phyloP scores from a whole-genome alignment of 306 rosid genomes.

The Prunus mira region DNA sequence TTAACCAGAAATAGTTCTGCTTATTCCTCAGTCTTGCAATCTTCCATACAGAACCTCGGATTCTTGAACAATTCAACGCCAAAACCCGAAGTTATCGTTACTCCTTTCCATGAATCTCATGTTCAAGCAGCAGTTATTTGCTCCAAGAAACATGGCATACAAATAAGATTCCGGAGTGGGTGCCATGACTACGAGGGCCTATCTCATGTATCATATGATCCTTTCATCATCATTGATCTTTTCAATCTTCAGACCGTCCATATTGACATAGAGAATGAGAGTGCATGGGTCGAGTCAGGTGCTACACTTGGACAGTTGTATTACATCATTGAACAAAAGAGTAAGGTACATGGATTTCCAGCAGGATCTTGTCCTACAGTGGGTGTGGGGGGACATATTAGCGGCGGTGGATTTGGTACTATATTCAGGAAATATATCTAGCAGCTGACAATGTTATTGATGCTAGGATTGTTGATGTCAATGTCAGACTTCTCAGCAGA shows the following conservation, averaged over 20 bases:
- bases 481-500: conserved; percentile 51
- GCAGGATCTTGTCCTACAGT: conserved; percentile 32
- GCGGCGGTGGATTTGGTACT: conserved; percentile 24
- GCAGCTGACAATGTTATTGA: conserved; percentile 38
- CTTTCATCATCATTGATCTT: conserved; percentile 31
- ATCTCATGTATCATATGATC: conserved; percentile 22
- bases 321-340: conserved; percentile 26
- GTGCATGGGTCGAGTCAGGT: conserved; percentile 17
- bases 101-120: conserved; percentile 29
- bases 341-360: conserved; percentile 27
- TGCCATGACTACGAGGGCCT: conserved; percentile 41
- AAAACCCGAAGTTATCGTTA: conserved; percentile 44
- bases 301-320: conserved; percentile 33
- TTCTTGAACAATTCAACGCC: conserved; percentile 32
- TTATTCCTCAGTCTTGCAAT: conserved; percentile 25
- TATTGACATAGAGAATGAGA: conserved; percentile 8
- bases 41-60: conserved; percentile 36
- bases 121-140: conserved; percentile 32
- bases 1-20: conserved; percentile 19
- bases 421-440: conserved; percentile 46
- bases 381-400: conserved; percentile 28
- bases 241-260: conserved; percentile 20
- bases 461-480: conserved; percentile 35
- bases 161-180: conserved; percentile 23
- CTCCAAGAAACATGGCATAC: conserved; percentile 10